Evolutionary conservation across 148 eudicot species (phyloP).

Genomic region (Mesembryanthemum crystallinum): DNA sequence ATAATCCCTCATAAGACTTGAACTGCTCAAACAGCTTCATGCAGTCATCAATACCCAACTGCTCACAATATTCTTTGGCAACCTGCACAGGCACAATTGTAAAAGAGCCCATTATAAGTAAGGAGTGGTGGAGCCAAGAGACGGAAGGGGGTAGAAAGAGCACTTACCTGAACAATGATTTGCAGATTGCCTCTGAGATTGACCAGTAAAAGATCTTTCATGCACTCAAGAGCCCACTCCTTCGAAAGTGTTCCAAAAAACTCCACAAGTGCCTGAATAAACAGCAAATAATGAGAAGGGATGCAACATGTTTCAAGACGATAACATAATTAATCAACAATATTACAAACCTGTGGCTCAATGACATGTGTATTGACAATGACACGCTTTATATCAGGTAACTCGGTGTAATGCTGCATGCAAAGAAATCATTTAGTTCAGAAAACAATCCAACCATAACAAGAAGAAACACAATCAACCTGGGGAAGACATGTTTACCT

Average conservation of each 20-base stretch:
- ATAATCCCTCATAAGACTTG: conserved; percentile 89
- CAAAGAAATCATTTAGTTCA: conserved; percentile 15
- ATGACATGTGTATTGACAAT: conserved; percentile 97
- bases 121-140: too few relatives aligned
- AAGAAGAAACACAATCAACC: not conserved
- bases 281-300: conserved; percentile 5
- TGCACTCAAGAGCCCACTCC: conserved; percentile 98
- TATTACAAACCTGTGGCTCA: conserved; percentile 82
- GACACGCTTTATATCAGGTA: conserved; percentile 92
- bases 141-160: not conserved
- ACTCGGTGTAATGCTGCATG: conserved; percentile 81
- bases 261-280: conserved; percentile 81
- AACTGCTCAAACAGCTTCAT: conserved; percentile 96
- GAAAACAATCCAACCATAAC: not conserved
- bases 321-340: not conserved
- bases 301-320: conserved; percentile 1
- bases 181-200: conserved; percentile 95
- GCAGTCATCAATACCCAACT: conserved; percentile 81
- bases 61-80: conserved; percentile 95
- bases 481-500: conserved; percentile 39
- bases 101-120: not conserved
- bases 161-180: conserved; percentile 89
- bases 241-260: conserved; percentile 92
- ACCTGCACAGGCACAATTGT: conserved; percentile 47
- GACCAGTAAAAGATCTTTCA: conserved; percentile 92